Evolutionary conservation across 306 rosid genomes (phyloP).

Genomic region (Oxytropis ochrocephala): DNA sequence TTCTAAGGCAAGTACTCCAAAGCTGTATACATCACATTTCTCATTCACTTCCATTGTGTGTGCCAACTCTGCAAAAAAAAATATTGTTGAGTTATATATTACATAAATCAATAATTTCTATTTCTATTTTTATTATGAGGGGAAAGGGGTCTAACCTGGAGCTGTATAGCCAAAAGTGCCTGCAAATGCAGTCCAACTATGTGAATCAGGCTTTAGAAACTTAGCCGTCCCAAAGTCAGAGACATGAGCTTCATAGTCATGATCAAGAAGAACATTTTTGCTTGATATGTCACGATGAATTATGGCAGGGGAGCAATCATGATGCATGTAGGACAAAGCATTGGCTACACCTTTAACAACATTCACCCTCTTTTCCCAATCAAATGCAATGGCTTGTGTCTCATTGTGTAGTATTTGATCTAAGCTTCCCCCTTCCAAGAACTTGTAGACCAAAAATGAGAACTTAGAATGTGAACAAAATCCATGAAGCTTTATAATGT

Average conservation of each 20-base stretch:
- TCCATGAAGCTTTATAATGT: slow-evolving; percentile 17
- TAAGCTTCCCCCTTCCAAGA: slow-evolving; percentile 22
- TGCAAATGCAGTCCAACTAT: slow-evolving; percentile 7
- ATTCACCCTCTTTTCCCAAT: slow-evolving; percentile 24
- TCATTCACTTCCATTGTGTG: slow-evolving; percentile 4
- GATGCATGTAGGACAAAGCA: slow-evolving; percentile 19
- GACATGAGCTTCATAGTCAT: slow-evolving; percentile 17
- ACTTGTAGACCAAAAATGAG: slow-evolving; percentile 16
- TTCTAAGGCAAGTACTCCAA: slow-evolving; percentile 20
- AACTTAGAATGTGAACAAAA: slow-evolving; percentile 21
- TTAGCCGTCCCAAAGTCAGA: slow-evolving; percentile 23
- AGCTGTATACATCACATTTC: slow-evolving; percentile 19
- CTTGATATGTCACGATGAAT: slow-evolving; percentile 25
- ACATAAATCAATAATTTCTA: too few species aligned
- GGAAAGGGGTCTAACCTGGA: slow-evolving; percentile 12
- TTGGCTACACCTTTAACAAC: slow-evolving; percentile 21
- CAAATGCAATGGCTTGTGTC: background rate
- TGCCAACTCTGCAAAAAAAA: slow-evolving; percentile 20
- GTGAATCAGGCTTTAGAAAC: slow-evolving; percentile 14
- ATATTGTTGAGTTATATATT: too few species aligned
- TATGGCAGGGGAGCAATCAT: slow-evolving; percentile 14
- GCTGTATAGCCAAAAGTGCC: slow-evolving; percentile 22
- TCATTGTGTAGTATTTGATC: background rate
- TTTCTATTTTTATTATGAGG: too few species aligned
- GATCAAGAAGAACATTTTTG: slow-evolving; percentile 24